Evolutionary conservation across 495 filamentous ascomycete species (phyloP), one percentile per base, ranked within the genome.

Genomic region (Parmelia sp.): DNA sequence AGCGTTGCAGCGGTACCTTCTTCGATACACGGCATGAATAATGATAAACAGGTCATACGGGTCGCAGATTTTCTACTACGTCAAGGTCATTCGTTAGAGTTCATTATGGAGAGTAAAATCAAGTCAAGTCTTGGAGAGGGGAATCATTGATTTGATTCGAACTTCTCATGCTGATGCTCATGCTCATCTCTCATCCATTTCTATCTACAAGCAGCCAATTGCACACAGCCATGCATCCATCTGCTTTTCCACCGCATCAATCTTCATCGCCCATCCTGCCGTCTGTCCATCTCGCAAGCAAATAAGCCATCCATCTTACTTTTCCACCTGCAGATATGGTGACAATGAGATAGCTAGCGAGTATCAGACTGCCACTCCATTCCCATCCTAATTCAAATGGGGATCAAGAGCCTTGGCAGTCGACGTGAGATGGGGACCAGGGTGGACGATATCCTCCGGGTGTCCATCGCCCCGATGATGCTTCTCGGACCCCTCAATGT

Each of bases 401-500:
- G 70, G 70, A 45, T 71, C 70, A 1, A 71, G 58, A 4, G 42
- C 49, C 21, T 70, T 71, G 21, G 70, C 70, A 15, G 70, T 70
- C 44, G 64, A 49, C n/a, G 68, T 68, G 23, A 62, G 44, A 56
- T 71, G 70, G 11, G 42, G 65, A 25, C 70, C 70, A 2, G 65
- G 65, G 35, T 71, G 70, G 12, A 71, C 57, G 8, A 71, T 70
- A 23, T 71, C 70, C 51, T 68, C 68, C 0, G 49, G 60, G 23
- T 66, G 61, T 9, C 69, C 69, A 25, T 61, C 63, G 10, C 61
- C 64, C 29, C 6, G 61, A 39, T 58, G 64, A 19, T 84, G 82
- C n/a, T 77, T 69, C 47, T 78, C 78, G 9, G 72, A 72, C n/a
- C 66, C 66, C 15, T 75, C 82, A 39, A 84, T 72, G 29, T 76